Evolutionary conservation across 495 filamentous ascomycete species (phyloP), one percentile per base, ranked within the genome.

Genomic region (Xylaria scruposa): DNA sequence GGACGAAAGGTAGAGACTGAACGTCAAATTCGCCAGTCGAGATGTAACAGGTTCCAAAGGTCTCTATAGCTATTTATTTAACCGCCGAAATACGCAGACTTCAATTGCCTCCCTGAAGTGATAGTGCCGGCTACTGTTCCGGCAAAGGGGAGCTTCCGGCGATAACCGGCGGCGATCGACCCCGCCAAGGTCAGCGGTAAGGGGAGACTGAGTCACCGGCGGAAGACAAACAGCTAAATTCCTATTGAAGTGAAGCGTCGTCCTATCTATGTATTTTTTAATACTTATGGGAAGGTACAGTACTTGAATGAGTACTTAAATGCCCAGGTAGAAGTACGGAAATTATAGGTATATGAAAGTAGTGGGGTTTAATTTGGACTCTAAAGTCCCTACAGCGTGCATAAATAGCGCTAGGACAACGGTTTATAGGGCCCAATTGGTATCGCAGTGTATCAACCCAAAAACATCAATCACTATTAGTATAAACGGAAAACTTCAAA

Each of bases 81-180:
- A 51, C 6, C 21, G n/a, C n/a, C 47, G 47, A 21, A 51, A 21
- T 21, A 51, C n/a, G 17, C 17, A 6, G 1, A 47, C 5, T 2
- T 3, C 2, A 42, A 42, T 3, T 42, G 10, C 38, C 9, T 42
- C 0, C 13, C 38, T 13, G n/a, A 56, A 56, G 24, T 12, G 13
- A 26, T 5, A 31, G 53, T 31, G 6, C 58, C 58, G 33, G 58
- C 33, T 38, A n/a, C 31, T 38, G 17, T 1, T 60, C 58, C 33
- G 58, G 17, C 31, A 38, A 33, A 60, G 56, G 29, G 19, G 47
- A 21, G 31, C 5, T 29, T 9, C 65, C 65, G 49, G 49, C 65
- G 65, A 42, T 54, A 67, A 67, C 65, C 65, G 65, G 49, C 65
- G 65, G 65, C 65, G 65, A 56, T 49, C 47, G 65, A 56, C 46